Evolutionary conservation across 192 early-diverging fungal genomes (phyloP), one percentile per base, ranked within the genome.

Genomic region (Coemansia sp.): DNA sequence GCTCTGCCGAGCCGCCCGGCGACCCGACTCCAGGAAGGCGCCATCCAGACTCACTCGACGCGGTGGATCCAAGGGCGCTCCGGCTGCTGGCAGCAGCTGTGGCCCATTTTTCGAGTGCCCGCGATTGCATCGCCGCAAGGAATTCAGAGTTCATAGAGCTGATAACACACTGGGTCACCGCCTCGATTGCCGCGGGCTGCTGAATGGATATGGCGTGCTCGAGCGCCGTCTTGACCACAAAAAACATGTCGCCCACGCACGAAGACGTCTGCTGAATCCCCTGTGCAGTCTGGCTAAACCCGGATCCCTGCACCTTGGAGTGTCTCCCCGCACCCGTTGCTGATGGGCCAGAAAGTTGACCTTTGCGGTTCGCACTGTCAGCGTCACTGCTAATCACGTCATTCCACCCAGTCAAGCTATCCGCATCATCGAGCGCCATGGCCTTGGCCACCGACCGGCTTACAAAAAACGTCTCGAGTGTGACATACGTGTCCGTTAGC

Each of bases 191-290:
- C 15, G 88, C 75, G 12, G 86, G 61, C 52, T 90, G 83, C 32
- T 83, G 78, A 0, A 90, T 90, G n/a, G 85, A 70, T 1, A 96
- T 64, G 1, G 84, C 81, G 43, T 92, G 82, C 26, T 80, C 79
- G 6, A 91, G 64, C 5, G 84, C 82, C 20, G 85, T 88, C 52
- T 89, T 87, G 19, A 91, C 65, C 32, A 99, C 87, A 65, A 90
- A 99, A 63, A 97, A 96, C 7, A 94, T 83, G 56, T 99, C 96
- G 36, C 92, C 96, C 8, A 97, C 94, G 55, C 88, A 77, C 3
- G 75, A 77, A 0, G 75, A 77, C 0, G 75, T 77, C 25, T 59
- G 55, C 23, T 57, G 54, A 10, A 60, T 44, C 22, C 46, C 52
- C 2, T 11, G 28, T 10, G 35, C 8, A 6, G 14, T 26, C 3